phyloP scores from a whole-genome alignment of 345 rosid species.

The Rhizophora mangle region DNA sequence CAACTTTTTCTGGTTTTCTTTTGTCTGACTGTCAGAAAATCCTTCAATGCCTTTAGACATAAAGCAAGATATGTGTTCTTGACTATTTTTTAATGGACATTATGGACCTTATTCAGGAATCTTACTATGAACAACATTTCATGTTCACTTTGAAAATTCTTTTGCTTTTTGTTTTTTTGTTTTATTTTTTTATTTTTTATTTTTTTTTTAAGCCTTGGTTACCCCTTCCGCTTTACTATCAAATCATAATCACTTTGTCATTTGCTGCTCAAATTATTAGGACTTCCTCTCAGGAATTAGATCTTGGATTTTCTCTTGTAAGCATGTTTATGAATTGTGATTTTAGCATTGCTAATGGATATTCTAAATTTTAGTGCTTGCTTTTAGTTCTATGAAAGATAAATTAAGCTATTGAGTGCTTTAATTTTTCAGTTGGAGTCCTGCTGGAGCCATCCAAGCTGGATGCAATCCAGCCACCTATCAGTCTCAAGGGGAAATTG shows the following conservation, averaged over 20 bases:
- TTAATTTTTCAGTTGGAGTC: constrained; percentile 74
- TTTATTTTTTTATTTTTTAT: neutral
- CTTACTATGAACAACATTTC: no score
- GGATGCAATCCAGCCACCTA: constrained; percentile 84
- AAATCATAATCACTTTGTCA: neutral
- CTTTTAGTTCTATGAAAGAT: no score
- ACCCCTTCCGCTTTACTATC: neutral
- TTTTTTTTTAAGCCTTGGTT: neutral
- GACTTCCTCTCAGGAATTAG: neutral
- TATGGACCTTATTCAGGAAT: no score
- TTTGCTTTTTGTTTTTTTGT: neutral
- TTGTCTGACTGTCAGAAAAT: no score
- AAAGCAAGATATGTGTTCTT: no score
- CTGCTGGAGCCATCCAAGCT: constrained; percentile 83
- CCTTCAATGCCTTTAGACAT: no score
- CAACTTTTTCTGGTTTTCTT: no score
- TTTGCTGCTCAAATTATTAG: neutral
- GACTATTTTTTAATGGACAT: no score
- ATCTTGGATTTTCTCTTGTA: neutral
- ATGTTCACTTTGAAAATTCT: no score
- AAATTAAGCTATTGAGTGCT: constrained; percentile 13
- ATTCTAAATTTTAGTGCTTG: no score
- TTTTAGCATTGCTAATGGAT: neutral
- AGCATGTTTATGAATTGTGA: neutral
- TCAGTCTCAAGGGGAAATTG: constrained; percentile 46